Percentiles rank a stretch among this genome's conserved stretches.
Conservation (phyloP, 2,329 filamentous ascomycete genomes). For the Fusarium buxicola region DNA sequence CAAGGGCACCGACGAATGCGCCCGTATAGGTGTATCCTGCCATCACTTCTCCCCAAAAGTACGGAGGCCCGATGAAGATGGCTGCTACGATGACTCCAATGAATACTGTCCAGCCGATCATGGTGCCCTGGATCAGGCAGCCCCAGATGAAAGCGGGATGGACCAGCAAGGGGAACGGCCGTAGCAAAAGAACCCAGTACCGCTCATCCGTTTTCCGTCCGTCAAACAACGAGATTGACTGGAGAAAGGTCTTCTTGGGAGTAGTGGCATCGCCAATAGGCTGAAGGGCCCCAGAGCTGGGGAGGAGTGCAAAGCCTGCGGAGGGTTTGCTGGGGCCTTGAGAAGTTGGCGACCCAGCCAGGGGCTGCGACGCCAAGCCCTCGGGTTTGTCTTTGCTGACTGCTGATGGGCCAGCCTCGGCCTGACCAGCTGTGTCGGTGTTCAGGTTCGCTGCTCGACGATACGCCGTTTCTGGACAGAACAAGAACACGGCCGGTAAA, state of each 20-base stretch:
- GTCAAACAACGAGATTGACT: conserved; percentile 78
- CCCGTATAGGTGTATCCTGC: conserved; percentile 90
- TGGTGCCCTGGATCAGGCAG: conserved; percentile 82
- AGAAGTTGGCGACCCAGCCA: conserved; percentile 6
- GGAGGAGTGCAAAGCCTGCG: conserved; percentile 49
- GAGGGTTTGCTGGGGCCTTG: conserved; percentile 3
- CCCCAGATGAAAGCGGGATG: conserved; percentile 89
- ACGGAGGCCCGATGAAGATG: conserved; percentile 82
- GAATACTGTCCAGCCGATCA: conserved; percentile 97
- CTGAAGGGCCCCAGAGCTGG: conserved; percentile 49
- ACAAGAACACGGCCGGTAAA: conserved; percentile 78
- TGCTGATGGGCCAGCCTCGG: conserved; percentile 44
- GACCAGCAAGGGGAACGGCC: conserved; percentile 84
- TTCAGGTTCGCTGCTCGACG: conserved; percentile 74
- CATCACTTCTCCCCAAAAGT: conserved; percentile 83
- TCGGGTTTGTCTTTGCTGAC: conserved; percentile 22
- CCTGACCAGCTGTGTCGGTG: conserved; percentile 67
- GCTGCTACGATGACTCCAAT: conserved; percentile 86
- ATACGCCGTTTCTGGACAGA: conserved; percentile 88
- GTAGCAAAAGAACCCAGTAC: conserved; percentile 73
- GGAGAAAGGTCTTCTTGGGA: conserved; percentile 67
- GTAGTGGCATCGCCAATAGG: conserved; percentile 51
- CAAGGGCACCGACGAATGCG: conserved; percentile 83
- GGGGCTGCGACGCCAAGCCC: conserved; percentile 10
- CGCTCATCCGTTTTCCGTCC: conserved; percentile 83